Base-by-base conservation (phyloP, 257 asterid species). In the Lavandula angustifolia region DNA sequence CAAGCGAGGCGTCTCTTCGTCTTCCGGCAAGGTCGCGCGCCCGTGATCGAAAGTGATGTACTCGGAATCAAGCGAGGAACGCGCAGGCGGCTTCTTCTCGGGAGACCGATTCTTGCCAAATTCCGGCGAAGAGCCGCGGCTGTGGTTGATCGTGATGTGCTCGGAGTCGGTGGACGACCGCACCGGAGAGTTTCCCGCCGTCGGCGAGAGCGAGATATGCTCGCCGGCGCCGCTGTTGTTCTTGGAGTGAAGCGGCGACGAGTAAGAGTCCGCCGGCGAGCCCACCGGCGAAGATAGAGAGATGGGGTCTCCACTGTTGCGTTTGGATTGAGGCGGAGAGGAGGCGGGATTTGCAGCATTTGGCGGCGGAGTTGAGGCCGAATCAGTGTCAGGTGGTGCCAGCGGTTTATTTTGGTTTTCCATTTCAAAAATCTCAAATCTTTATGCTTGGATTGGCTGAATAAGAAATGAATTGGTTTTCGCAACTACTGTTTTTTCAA, bases 111-210 rank as follows among this genome's bases (percentile, higher is more conserved):
- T 68, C 31, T 62, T 73, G 4, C 70, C 75, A 18, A 61, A 76
- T 33, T 65, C 77, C 52, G 79, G 87, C 31, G 76, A 82, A 6
- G 83, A 74, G 22, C 78, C 74, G 4, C 68, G 81, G 14, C 79
- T 68, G 35, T 61, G 84, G 9, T 69, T 63, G 18, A 78, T 60
- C 18, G 78, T 58, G 38, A 69, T 69, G 8, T 68, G 80, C 62
- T 76, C 84, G 41, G 97, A 85, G 53, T 80, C 79, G 72, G 74
- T 43, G 0, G 86, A 81, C 22, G 85, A 84, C 43, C 79, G 71
- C 34, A 73, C 73, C 4, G 94, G 81, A 6, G 96, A 86, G 32
- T 66, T 70, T 7, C 44, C 81, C 29, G 74, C 64, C 73, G 67
- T 80, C 29, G 80, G 76, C 0, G 83, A 76, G 53, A 75, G 74